A percentile compares a stretch with the other conserved stretches of the same genome.
Conservation (phyloP, 371 early-diverging fungal species). For the Lichtheimia ramosa region DNA sequence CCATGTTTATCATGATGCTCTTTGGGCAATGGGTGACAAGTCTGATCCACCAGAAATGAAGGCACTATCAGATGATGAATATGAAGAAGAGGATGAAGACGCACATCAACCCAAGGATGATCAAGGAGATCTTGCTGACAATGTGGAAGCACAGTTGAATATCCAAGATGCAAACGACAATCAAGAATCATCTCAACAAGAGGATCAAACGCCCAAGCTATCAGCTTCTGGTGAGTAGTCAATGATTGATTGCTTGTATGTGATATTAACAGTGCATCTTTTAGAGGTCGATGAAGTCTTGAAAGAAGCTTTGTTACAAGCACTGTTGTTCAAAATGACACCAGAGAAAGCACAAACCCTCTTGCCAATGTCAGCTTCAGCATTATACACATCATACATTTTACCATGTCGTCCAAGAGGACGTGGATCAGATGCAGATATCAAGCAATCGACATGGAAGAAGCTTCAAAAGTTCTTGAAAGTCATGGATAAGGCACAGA, state of each 20-base stretch:
- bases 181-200: slow-evolving; percentile 2
- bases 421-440: slow-evolving; percentile 56
- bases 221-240: slow-evolving; percentile 8
- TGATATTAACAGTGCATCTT: background rate
- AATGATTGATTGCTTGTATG: background rate
- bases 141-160: slow-evolving; percentile 11
- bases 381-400: slow-evolving; percentile 64
- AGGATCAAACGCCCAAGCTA: slow-evolving; percentile 15
- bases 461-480: slow-evolving; percentile 76
- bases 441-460: slow-evolving; percentile 75
- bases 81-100: slow-evolving; percentile 14
- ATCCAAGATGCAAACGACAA: slow-evolving; percentile 7
- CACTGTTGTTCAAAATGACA: slow-evolving; percentile 62
- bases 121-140: background rate
- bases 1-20: slow-evolving; percentile 66
- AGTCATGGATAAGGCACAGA: slow-evolving; percentile 62
- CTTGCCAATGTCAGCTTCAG: slow-evolving; percentile 65
- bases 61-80: slow-evolving; percentile 22
- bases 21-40: slow-evolving; percentile 73
- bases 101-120: background rate
- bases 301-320: slow-evolving; percentile 61
- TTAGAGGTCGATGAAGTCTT: slow-evolving; percentile 56
- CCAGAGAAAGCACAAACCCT: slow-evolving; percentile 39
- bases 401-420: slow-evolving; percentile 61
- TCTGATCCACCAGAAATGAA: slow-evolving; percentile 50